Percentiles rank a stretch among this genome's conserved stretches.
Evolutionary conservation across 495 filamentous ascomycete genomes (phyloP).

Genomic region (Tuber microsphaerosporum): DNA sequence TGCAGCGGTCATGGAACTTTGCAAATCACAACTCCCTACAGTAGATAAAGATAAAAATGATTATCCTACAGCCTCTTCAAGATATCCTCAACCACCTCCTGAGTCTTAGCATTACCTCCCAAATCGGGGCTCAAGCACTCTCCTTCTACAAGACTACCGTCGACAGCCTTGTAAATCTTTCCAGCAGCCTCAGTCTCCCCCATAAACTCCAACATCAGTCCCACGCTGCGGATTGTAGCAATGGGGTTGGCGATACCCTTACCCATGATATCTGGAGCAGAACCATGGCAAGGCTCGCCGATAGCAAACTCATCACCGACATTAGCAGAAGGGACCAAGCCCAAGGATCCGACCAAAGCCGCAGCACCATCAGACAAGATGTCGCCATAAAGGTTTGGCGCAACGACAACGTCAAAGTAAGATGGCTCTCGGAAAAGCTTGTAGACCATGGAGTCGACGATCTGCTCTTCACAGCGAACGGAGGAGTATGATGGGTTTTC

Average conservation of each 20-base stretch:
- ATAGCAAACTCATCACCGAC: constrained; percentile 93
- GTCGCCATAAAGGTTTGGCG: constrained; percentile 96
- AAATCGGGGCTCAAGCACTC: constrained; percentile 80
- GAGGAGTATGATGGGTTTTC: constrained; percentile 55
- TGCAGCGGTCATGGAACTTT: neutral
- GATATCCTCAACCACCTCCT: constrained; percentile 85
- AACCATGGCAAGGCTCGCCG: constrained; percentile 95
- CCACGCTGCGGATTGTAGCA: constrained; percentile 83
- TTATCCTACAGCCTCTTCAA: constrained; percentile 65
- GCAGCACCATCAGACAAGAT: constrained; percentile 93
- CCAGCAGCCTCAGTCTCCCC: constrained; percentile 77
- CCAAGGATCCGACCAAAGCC: constrained; percentile 86
- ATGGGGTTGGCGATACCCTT: constrained; percentile 90
- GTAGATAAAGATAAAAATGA: neutral
- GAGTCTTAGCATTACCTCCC: constrained; percentile 78
- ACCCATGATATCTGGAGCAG: constrained; percentile 91
- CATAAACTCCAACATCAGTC: constrained; percentile 92
- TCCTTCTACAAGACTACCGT: constrained; percentile 80
- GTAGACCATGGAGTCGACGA: constrained; percentile 98
- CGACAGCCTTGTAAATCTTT: constrained; percentile 82
- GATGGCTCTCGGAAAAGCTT: constrained; percentile 94
- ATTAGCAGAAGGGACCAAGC: constrained; percentile 92
- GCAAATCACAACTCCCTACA: neutral
- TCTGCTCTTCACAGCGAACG: constrained; percentile 86
- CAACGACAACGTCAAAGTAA: constrained; percentile 94